Evolutionary conservation across 1,284 basidiomycete species (phyloP).

Genomic region (Cutaneotrichosporon daszewskae): DNA sequence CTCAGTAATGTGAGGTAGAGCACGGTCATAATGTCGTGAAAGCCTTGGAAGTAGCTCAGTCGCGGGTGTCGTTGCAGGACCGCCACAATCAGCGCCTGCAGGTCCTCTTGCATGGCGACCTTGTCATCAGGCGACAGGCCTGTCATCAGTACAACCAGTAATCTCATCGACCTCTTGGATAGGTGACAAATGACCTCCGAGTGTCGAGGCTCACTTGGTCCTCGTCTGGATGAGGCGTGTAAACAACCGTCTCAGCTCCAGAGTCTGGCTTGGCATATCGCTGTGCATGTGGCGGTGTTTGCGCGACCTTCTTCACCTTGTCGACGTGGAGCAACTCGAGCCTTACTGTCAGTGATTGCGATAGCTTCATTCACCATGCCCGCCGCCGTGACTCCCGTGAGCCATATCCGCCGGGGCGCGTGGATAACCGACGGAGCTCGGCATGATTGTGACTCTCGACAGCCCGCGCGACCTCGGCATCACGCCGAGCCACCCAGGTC

Average conservation of each 20-base stretch:
- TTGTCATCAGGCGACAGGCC: conserved; percentile 31
- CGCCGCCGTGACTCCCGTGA: conserved; percentile 25
- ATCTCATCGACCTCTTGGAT: conserved; percentile 63
- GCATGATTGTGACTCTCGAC: conserved; percentile 27
- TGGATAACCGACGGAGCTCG: conserved; percentile 30
- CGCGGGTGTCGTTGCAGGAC: conserved; percentile 67
- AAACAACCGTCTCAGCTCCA: conserved; percentile 5
- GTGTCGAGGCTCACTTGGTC: conserved; percentile 79
- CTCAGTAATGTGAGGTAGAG: conserved; percentile 65
- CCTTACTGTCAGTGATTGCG: conserved; percentile 19
- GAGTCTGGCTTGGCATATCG: conserved; percentile 1
- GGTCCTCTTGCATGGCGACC: conserved; percentile 58
- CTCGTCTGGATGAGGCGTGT: conserved; percentile 63
- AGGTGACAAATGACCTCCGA: conserved; percentile 79
- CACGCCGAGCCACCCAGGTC: conserved; percentile 29
- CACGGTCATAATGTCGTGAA: conserved; percentile 86
- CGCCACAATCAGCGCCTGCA: conserved; percentile 68
- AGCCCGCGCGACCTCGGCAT: conserved; percentile 28
- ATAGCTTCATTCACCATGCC: conserved; percentile 33
- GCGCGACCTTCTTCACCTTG: neutral
- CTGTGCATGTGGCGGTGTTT: neutral
- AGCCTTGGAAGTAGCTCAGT: conserved; percentile 86
- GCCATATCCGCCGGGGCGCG: conserved; percentile 44
- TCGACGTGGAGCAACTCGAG: conserved; percentile 23
- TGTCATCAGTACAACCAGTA: conserved; percentile 1